Base-by-base conservation (phyloP, 2,329 filamentous ascomycete species). In the Colletotrichum horii region DNA sequence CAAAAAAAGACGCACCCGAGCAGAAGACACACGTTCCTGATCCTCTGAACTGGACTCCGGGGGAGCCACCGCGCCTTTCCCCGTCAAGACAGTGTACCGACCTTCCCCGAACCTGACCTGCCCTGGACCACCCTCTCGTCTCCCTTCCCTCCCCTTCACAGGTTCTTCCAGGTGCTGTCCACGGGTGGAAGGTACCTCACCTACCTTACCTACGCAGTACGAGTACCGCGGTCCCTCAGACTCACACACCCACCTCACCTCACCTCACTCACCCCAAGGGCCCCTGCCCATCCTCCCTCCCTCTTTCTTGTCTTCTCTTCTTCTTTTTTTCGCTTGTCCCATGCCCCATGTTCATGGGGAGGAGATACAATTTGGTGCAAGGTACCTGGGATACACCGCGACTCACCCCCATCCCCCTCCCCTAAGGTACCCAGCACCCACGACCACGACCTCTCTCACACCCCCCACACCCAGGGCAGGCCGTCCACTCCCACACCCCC, bases 221-320 rank as follows among this genome's bases (percentile, higher is more conserved):
- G 36, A 68, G 61, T 16, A 55, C 30, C 55, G 56, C 69, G 52
- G 70, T 64, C 70, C 48, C 43, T 8, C 24, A 28, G 8, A 22
- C 43, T 19, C 67, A 52, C 66, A 55, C 43, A 70, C 15, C 19
- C 12, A 32, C 30, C 8, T 26, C n/a, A 30, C 22, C 26, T 26
- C 52, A 15, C 16, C 52, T 4, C 19, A 28, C 70, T 60, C 56
- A 11, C 65, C 48, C 60, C 16, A 34, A 61, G 62, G 68, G 60
- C 75, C 76, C 76, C 75, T 69, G 68, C 71, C 75, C 70, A 30
- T 68, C 58, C 56, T 70, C 56, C 70, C 64, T 61, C 64, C 34
- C 52, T 48, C 28, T 60, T 60, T 48, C 28, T 60, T 60, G 56
- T 74, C 56, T 74, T 74, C 56, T 70, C 58, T 61, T 68, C 70